A percentile compares a stretch with the other conserved stretches of the same genome.
Conservation (phyloP, 164 flowering plant species). For the Nymphaea colorata region DNA sequence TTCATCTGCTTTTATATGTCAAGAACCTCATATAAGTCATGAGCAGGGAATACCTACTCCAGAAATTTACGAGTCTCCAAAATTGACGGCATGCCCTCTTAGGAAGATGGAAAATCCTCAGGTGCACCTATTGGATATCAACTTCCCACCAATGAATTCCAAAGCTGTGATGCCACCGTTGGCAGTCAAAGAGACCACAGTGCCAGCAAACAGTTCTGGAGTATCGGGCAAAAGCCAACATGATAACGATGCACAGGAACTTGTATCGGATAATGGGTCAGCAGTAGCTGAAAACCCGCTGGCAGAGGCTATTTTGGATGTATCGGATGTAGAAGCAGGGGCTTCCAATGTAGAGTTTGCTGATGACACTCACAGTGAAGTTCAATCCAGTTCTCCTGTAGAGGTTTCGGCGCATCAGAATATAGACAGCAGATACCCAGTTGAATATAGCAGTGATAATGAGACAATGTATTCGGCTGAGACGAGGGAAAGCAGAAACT, state of each 20-base stretch:
- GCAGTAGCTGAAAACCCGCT: conserved; percentile 7
- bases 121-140: conserved; percentile 76
- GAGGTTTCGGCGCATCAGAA: conserved; percentile 22
- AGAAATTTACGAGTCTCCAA: conserved; percentile 79
- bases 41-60: conserved; percentile 83
- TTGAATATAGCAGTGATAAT: conserved; percentile 59
- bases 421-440: conserved; percentile 17
- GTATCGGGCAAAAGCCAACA: conserved; percentile 8
- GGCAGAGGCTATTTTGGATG: conserved; percentile 11
- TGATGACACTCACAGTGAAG: conserved; percentile 47
- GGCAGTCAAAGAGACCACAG: conserved; percentile 2
- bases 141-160: conserved; percentile 60
- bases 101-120: conserved; percentile 31
- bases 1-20: neutral
- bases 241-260: conserved; percentile 26
- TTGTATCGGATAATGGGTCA: conserved; percentile 5
- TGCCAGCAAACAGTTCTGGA: neutral
- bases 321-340: conserved; percentile 31
- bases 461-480: conserved; percentile 98
- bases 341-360: conserved; percentile 46
- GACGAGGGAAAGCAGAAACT: conserved; percentile 92
- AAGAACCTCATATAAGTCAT: conserved; percentile 14
- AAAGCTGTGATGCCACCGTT: conserved; percentile 20
- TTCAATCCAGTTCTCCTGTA: conserved; percentile 51
- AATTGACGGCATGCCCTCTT: conserved; percentile 43